Percentiles rank a stretch among this genome's conserved stretches.
Conservation (phyloP, 208 protist species). For the Trichomonas tenax region DNA sequence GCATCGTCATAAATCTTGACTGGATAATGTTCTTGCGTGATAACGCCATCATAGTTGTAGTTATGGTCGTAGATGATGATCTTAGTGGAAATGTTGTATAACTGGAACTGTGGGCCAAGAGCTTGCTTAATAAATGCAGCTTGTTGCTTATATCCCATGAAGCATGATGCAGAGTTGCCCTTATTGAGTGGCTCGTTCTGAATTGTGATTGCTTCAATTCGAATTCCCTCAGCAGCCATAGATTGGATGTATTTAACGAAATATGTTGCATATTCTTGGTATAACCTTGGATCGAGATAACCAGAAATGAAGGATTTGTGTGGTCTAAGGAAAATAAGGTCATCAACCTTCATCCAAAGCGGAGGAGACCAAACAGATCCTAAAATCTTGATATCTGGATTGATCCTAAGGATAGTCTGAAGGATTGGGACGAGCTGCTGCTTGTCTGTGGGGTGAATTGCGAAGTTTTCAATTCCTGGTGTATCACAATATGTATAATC, state of each 20-base stretch:
- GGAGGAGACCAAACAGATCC: neutral
- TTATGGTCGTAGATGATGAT: neutral
- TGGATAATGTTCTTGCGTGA: neutral
- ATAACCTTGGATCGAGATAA: neutral
- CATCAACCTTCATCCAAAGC: neutral
- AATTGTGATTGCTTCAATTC: neutral
- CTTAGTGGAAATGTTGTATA: neutral
- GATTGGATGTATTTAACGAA: neutral
- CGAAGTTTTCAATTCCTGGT: neutral
- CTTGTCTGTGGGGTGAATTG: neutral
- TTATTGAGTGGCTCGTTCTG: neutral
- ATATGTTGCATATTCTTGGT: neutral
- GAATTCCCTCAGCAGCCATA: neutral
- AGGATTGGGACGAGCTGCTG: neutral
- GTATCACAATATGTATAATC: slow-evolving; percentile 12
- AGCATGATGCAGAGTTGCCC: neutral
- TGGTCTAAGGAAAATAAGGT: neutral
- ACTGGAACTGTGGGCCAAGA: neutral
- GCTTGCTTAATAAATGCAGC: neutral
- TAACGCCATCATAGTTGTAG: neutral
- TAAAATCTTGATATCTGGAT: neutral
- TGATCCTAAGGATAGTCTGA: neutral
- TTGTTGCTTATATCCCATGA: neutral
- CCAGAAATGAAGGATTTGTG: neutral
- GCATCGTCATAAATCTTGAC: neutral